Base-by-base conservation (phyloP, 495 filamentous ascomycete genomes). In the Aspergillus sclerotioniger region DNA sequence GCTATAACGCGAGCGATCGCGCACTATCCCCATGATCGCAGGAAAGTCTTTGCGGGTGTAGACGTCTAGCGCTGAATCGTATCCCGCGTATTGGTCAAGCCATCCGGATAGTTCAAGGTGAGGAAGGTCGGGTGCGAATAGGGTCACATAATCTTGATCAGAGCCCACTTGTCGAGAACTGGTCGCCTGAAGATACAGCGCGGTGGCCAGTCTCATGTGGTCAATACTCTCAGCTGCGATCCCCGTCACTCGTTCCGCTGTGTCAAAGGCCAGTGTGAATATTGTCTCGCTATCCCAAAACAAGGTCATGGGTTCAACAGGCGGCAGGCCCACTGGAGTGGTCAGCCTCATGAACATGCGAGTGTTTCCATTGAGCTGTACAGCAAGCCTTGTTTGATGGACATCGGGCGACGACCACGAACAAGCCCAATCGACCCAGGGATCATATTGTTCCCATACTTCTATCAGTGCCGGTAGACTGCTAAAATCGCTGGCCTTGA, bases 341-440 rank as follows among this genome's bases (percentile, higher is more conserved):
- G 76, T 69, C 2, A 82, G 59, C 5, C 75, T 73, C 47, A 84
- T 71, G 39, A 70, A 70, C n/a, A 75, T 65, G 12, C 68, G 46
- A 3, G 62, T 31, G 13, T 69, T 48, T 1, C 72, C 70, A 19
- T 76, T 69, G 12, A 64, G 54, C 29, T 35, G 35, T 4, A 78
- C 57, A 6, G 56, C 58, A 3, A 81, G 65, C 6, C 63, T 58
- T 9, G 67, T 75, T 45, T 66, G 62, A 47, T 76, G 69, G 1
- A 72, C 20, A 63, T 66, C 41, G 35, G 74, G 62, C 68, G 49
- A 29, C 48, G 62, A 59, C 85, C 86, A 90, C 12, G 69, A 74
- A 31, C 71, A 66, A 3, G 89, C 86, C 45, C 90, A 66, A 10
- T 73, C 64, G n/a, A 70, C 60, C 87, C 87, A 95, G 0, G 90